Evolutionary conservation across 495 filamentous ascomycete species (phyloP).

Genomic region (Neohortaea acidophila): DNA sequence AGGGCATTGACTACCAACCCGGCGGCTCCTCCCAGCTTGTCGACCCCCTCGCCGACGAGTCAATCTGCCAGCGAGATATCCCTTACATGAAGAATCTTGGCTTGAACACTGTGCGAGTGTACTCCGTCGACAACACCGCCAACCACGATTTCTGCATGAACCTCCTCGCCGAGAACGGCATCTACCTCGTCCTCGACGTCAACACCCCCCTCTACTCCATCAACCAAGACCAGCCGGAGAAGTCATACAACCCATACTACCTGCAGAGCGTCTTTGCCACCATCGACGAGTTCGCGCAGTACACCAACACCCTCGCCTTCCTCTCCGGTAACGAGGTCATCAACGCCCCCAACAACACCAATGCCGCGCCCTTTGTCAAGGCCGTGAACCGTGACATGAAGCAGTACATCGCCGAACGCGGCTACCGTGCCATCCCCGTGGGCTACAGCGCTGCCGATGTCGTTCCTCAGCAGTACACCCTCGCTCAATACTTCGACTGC

Average conservation of each 20-base stretch:
- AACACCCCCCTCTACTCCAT: constrained; percentile 67
- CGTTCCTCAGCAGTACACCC: constrained; percentile 71
- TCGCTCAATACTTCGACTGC: constrained; percentile 89
- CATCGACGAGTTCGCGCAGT: constrained; percentile 72
- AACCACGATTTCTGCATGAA: constrained; percentile 48
- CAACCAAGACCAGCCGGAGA: constrained; percentile 54
- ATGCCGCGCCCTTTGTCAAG: constrained; percentile 73
- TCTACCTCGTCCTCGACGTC: constrained; percentile 79
- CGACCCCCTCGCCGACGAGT: constrained; percentile 6
- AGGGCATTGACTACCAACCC: constrained; percentile 10
- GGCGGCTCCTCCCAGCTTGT: constrained; percentile 2
- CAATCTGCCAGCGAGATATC: constrained; percentile 47
- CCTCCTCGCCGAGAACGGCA: constrained; percentile 33
- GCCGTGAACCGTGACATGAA: constrained; percentile 81
- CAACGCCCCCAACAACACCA: constrained; percentile 62
- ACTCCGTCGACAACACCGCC: constrained; percentile 75
- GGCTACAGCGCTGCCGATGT: constrained; percentile 86
- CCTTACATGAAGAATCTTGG: constrained; percentile 66
- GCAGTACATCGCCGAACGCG: constrained; percentile 58
- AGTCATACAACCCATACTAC: constrained; percentile 80
- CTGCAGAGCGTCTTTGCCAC: constrained; percentile 88
- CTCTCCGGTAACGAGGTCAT: constrained; percentile 98
- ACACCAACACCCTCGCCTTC: constrained; percentile 79
- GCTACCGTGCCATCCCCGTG: constrained; percentile 67
- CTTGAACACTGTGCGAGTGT: constrained; percentile 82